These are phyloP conservation scores for Nitzschia putrida DNA, from an alignment of 108 stramenopile species.

Conservation along the genomic window DNA sequence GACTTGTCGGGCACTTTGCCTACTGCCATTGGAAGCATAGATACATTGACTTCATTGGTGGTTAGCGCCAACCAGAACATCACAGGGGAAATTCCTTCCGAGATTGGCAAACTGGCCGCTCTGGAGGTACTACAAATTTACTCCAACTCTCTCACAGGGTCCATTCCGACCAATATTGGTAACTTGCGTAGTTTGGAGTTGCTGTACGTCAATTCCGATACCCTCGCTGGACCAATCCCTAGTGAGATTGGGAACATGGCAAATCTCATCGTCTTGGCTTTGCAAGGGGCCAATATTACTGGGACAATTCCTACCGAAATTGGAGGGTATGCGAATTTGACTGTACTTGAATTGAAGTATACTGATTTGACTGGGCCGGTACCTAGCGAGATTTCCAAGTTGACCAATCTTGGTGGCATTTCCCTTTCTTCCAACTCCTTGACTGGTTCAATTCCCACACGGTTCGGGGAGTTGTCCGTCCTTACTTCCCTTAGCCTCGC, in stretches of 20 bases:
- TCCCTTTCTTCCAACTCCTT: no score
- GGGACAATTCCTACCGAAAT: conserved; percentile 37
- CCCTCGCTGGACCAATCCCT: conserved; percentile 32
- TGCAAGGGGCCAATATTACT: conserved; percentile 23
- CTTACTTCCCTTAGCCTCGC: no score
- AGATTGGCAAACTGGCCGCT: conserved; percentile 3
- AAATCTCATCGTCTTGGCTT: conserved; percentile 11
- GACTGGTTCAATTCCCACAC: no score
- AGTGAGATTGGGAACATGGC: conserved; percentile 30
- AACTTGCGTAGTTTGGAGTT: conserved; percentile 32
- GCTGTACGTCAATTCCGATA: conserved; percentile 12
- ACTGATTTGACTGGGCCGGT: conserved; percentile 45
- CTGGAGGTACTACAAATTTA: not conserved
- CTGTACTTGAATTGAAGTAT: conserved; percentile 3
- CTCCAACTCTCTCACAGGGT: conserved; percentile 36
- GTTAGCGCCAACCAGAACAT: not conserved
- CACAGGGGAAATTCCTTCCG: conserved; percentile 4
- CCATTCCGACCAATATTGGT: conserved; percentile 50
- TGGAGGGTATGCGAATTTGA: conserved; percentile 17
- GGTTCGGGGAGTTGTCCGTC: no score
- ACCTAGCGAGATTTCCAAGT: conserved; percentile 39
- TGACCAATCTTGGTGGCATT: conserved; percentile 23
- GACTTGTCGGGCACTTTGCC: conserved; percentile 37
- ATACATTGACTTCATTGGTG: conserved; percentile 1
- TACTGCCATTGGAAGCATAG: conserved; percentile 42